A percentile compares a stretch with the other conserved stretches of the same genome.
Conservation (phyloP, 768 basidiomycete genomes). For the Naganishia vaughanmartiniae region DNA sequence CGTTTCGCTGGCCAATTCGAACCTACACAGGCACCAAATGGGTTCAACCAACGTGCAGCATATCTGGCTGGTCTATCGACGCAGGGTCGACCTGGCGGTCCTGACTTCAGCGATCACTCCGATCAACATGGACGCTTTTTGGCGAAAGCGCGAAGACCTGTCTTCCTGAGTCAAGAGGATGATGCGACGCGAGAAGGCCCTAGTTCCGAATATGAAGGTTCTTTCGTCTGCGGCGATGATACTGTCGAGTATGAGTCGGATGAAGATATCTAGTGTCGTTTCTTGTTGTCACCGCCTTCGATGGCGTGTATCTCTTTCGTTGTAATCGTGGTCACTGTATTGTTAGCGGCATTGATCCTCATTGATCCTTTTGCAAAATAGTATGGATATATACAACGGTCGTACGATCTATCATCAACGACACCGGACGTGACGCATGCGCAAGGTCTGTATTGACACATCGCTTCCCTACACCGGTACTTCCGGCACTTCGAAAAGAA, state of each 20-base stretch:
- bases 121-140: constrained; percentile 36
- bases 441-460: background rate
- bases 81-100: constrained; percentile 35
- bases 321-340: background rate
- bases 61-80: constrained; percentile 49
- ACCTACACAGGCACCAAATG: constrained; percentile 51
- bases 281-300: no score
- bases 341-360: constrained; percentile 5
- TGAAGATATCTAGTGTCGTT: constrained; percentile 1
- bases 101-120: constrained; percentile 26
- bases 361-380: background rate
- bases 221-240: constrained; percentile 32
- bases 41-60: constrained; percentile 50
- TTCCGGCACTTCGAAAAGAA: constrained; percentile 89
- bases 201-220: constrained; percentile 31
- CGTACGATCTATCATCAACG: background rate
- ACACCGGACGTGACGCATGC: background rate
- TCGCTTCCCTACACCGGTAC: constrained; percentile 52
- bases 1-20: constrained; percentile 50
- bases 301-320: background rate
- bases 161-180: constrained; percentile 36
- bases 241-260: constrained; percentile 27
- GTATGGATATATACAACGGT: constrained; percentile 20
- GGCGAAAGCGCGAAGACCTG: constrained; percentile 44
- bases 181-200: constrained; percentile 13